phyloP scores from a whole-genome alignment of 208 protist genomes.

The Phytomonas francai region DNA sequence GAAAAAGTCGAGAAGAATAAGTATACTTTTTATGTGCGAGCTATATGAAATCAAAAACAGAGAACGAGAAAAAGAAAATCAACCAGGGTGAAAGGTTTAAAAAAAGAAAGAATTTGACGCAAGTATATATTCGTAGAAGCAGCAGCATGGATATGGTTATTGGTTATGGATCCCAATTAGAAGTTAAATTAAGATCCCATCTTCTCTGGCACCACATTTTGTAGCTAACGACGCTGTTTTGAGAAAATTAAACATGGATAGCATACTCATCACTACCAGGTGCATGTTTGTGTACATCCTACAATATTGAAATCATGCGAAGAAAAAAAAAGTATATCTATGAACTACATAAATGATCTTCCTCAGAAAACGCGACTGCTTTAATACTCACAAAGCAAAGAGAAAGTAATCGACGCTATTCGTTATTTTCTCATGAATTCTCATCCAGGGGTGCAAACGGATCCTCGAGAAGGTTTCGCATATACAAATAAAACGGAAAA shows the following conservation, averaged over 20 bases:
- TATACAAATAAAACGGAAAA: background rate
- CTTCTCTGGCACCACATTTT: background rate
- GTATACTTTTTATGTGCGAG: background rate
- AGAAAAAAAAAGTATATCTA: slow-evolving; percentile 6
- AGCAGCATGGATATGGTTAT: background rate
- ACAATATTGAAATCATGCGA: slow-evolving; percentile 3
- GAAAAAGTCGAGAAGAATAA: background rate
- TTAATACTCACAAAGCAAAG: background rate
- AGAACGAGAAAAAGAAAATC: background rate
- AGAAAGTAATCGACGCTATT: slow-evolving; percentile 4
- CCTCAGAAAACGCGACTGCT: background rate
- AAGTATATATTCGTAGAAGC: background rate
- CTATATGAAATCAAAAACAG: background rate
- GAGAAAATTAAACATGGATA: background rate
- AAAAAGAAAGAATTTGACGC: background rate
- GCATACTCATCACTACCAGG: background rate
- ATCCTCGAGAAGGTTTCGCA: background rate
- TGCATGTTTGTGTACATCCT: slow-evolving; percentile 2
- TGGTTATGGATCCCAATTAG: background rate
- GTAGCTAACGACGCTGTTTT: background rate
- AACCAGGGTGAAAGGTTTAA: background rate
- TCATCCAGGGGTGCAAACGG: slow-evolving; percentile 6
- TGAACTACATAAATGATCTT: slow-evolving; percentile 6
- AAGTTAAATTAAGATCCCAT: background rate
- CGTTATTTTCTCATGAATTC: slow-evolving; percentile 6